phyloP scores from a whole-genome alignment of 2,329 filamentous ascomycete species.

The Colletotrichum navitas region DNA sequence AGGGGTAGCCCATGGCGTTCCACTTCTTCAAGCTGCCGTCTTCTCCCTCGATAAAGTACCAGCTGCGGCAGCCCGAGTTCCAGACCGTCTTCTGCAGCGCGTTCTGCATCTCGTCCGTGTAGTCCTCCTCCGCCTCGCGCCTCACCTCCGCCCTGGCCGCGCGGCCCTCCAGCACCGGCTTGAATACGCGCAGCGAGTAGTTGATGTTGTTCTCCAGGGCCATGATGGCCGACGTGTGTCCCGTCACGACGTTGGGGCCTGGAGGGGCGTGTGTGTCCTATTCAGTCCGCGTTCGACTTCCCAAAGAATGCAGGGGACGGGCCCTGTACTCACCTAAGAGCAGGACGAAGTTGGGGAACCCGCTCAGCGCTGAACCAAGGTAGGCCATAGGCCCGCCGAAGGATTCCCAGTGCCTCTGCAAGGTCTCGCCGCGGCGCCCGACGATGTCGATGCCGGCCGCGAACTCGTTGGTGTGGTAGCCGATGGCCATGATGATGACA shows the following conservation, averaged over 20 bases:
- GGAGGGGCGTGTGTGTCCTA: neutral
- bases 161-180: constrained; percentile 55
- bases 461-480: constrained; percentile 68
- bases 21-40: constrained; percentile 44
- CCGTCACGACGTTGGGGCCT: constrained; percentile 71
- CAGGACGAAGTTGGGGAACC: constrained; percentile 76
- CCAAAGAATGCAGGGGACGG: too few species aligned
- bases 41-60: constrained; percentile 50
- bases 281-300: neutral
- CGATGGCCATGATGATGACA: constrained; percentile 72
- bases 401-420: constrained; percentile 68
- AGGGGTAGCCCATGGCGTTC: constrained; percentile 54
- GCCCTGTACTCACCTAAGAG: constrained; percentile 56
- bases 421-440: constrained; percentile 63
- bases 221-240: constrained; percentile 71
- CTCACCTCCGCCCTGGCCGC: constrained; percentile 50
- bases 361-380: constrained; percentile 68
- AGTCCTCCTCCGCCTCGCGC: constrained; percentile 51
- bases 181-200: constrained; percentile 70
- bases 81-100: constrained; percentile 51
- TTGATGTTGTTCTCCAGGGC: constrained; percentile 72
- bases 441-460: constrained; percentile 65
- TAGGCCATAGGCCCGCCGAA: constrained; percentile 73
- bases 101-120: constrained; percentile 50
- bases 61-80: constrained; percentile 50